A percentile compares a stretch with the other conserved stretches of the same genome.
Conservation (phyloP, 352 stramenopile genomes). For the Phytophthora pistaciae region DNA sequence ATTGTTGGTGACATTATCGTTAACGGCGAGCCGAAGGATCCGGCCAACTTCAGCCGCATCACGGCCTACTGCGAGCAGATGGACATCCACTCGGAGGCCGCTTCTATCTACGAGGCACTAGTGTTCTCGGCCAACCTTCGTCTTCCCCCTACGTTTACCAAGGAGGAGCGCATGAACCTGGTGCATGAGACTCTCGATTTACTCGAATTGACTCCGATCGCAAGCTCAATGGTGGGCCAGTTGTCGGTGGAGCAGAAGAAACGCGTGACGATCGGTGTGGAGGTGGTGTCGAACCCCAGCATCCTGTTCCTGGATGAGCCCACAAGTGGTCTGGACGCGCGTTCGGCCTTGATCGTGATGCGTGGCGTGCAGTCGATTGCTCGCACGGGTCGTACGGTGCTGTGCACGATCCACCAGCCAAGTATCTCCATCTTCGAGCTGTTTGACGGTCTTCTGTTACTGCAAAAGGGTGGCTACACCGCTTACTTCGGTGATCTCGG, state of each 20-base stretch:
- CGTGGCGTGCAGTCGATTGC: constrained; percentile 81
- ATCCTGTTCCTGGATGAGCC: constrained; percentile 95
- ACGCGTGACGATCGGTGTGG: constrained; percentile 89
- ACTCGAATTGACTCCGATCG: constrained; percentile 52
- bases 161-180: constrained; percentile 48
- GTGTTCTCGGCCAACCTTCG: constrained; percentile 92
- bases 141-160: constrained; percentile 57
- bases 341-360: constrained; percentile 90
- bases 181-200: constrained; percentile 65
- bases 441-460: constrained; percentile 90
- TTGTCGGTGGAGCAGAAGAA: constrained; percentile 92
- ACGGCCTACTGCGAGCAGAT: constrained; percentile 94
- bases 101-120: constrained; percentile 91
- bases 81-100: constrained; percentile 84
- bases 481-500: constrained; percentile 91
- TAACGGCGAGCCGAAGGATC: constrained; percentile 89
- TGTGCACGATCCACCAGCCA: constrained; percentile 70
- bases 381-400: constrained; percentile 82
- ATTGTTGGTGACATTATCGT: constrained; percentile 90
- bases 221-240: constrained; percentile 47
- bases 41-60: constrained; percentile 85
- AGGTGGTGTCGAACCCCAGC: constrained; percentile 92
- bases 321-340: constrained; percentile 86
- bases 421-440: constrained; percentile 92
- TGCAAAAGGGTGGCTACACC: constrained; percentile 62